Evolutionary conservation across 2,329 filamentous ascomycete genomes (phyloP), one percentile per base, ranked within the genome.

Genomic region (Ceratocystiopsis sp.): DNA sequence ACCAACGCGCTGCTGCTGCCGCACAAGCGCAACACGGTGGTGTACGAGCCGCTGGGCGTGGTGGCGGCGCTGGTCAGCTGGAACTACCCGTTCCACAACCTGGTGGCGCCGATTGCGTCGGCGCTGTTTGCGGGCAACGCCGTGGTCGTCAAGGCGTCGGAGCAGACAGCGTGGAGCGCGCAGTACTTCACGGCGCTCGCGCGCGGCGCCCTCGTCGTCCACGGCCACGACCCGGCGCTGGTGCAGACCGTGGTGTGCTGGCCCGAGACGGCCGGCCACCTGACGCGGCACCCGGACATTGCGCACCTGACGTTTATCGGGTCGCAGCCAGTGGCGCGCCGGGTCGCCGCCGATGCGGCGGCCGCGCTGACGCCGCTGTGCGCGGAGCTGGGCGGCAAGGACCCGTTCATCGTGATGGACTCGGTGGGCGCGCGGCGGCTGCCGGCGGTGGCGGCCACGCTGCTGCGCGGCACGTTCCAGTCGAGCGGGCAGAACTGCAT

Each of bases 41-140:
- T 73, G 41, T 98, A 93, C 60, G 87, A 98, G 61, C 89, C 91
- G 14, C 66, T 96, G 17, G 91, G 91, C 15, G 85, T 98, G 34
- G 84, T 98, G 7, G 80, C 85, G 12, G 89, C 91, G 16, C 80
- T 89, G 42, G 85, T 98, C 37, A 91, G 83, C 57, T 98, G 91
- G 91, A 98, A 98, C 65, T 96, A 86, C 58, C 78, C 84, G 38
- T 93, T 96, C 61, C 91, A 98, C 65, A 98, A 98, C 61, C 69
- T 96, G 49, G 75, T 96, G 39, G 85, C 84, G 0, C 91, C 89
- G 14, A 73, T 95, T 51, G 93, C 96, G 57, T 87, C 84, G 51
- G 78, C 84, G 15, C 71, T 96, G 41, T 96, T 96, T 58, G 72
- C 87, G 14, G 91, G 91, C 39, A 95, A 96, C 57, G 84, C 77